Percentiles rank a stretch among this genome's conserved stretches.
phyloP scores from a whole-genome alignment of 805 yeast genomes.

The Yarrowia deformans region DNA sequence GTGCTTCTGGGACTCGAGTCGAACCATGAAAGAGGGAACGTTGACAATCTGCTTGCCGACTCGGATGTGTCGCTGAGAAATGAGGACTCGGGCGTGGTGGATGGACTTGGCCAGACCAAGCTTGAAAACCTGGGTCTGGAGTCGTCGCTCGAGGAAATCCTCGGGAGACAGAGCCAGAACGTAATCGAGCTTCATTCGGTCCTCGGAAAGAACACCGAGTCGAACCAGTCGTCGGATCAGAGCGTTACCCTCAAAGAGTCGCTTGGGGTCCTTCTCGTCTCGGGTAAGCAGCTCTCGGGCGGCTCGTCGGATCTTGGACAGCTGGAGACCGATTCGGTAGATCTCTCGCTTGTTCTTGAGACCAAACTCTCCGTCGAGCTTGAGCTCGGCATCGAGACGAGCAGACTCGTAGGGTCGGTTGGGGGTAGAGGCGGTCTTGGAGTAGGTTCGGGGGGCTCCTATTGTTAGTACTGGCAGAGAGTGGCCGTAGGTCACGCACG shows the following conservation, averaged over 20 bases:
- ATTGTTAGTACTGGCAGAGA: constrained; percentile 39
- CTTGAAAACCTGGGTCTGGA: constrained; percentile 99
- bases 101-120: constrained; percentile 98
- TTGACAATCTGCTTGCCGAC: constrained; percentile 99
- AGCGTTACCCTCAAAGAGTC: constrained; percentile 99
- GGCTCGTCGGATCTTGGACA: constrained; percentile 99
- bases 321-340: constrained; percentile 99
- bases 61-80: constrained; percentile 98
- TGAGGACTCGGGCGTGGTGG: constrained; percentile 99
- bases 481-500: not conserved
- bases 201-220: constrained; percentile 98
- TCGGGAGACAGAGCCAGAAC: constrained; percentile 97
- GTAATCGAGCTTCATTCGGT: constrained; percentile 99
- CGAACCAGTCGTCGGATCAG: constrained; percentile 99
- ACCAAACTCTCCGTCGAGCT: constrained; percentile 99
- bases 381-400: constrained; percentile 99
- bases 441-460: constrained; percentile 99
- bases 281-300: constrained; percentile 99
- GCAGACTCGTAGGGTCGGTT: constrained; percentile 99
- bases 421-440: constrained; percentile 99
- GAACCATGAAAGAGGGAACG: constrained; percentile 99
- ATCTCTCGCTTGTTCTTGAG: constrained; percentile 99
- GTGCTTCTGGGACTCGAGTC: constrained; percentile 99
- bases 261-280: constrained; percentile 99
- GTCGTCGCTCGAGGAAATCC: constrained; percentile 99